Evolutionary conservation across 805 yeast species (phyloP), one percentile per base, ranked within the genome.

Genomic region (Saitoella complicata): DNA sequence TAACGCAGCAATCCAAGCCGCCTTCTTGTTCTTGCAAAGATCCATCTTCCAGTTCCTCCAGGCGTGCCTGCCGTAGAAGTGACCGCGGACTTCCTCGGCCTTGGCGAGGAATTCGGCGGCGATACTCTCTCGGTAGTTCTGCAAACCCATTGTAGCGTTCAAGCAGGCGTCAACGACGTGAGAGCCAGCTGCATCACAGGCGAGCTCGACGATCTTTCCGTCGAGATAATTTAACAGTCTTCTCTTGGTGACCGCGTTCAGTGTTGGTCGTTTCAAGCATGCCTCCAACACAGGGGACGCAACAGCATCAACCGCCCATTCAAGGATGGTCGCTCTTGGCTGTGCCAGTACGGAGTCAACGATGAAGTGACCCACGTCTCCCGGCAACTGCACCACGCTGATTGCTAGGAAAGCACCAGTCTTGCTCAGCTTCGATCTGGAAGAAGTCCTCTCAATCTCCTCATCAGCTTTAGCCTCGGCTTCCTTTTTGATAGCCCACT

Each of bases 21-120:
- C 21, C 21, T 21, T 21, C 21, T 21, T 21, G 21, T 21, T 21
- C 21, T 21, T 21, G 11, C 11, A 87, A 52, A 77, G 63, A 57
- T 88, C 96, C 77, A 88, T 71, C 32, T 72, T 64, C 96, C 96
- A 88, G 60, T 87, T 88, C 59, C 80, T 82, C 96, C 96, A 88
- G 1, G 88, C 96, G 53, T 76, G 70, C 58, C 79, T 74, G 36
- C 97, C 97, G 56, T 88, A 88, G 8, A 68, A 72, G 58, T 94
- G 81, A 48, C 78, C 83, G 64, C 88, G 86, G 35, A 88, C 80
- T 49, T 70, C 69, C 38, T 74, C 80, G 36, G 78, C 70, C 39
- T 76, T 71, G 11, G 65, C 69, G 8, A 52, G 46, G 31, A 65
- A 55, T 46, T 76, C 78, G 12, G 70, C 70, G 0, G 93, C 95